A percentile compares a stretch with the other conserved stretches of the same genome.
phyloP scores from a whole-genome alignment of 805 yeast species.

The Teunomyces aglyptinius region DNA sequence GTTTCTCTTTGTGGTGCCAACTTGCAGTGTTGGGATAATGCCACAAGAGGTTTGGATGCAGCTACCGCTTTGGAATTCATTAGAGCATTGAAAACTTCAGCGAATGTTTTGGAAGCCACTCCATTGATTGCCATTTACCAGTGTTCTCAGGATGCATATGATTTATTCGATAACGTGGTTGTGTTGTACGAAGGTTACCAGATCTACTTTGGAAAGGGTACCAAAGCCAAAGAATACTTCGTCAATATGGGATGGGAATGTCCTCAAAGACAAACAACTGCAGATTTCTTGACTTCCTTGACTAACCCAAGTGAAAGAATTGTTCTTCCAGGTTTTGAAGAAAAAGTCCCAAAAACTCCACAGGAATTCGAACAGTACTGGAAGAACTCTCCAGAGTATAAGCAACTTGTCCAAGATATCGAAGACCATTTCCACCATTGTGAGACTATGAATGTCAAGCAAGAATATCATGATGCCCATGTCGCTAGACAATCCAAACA shows the following conservation, averaged over 20 bases:
- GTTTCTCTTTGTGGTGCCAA: slow-evolving; percentile 64
- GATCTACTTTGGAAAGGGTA: slow-evolving; percentile 50
- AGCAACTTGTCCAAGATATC: slow-evolving; percentile 13
- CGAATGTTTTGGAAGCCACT: slow-evolving; percentile 49
- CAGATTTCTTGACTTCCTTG: slow-evolving; percentile 55
- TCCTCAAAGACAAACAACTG: slow-evolving; percentile 58
- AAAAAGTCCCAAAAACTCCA: slow-evolving; percentile 43
- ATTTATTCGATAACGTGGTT: slow-evolving; percentile 60
- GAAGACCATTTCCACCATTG: slow-evolving; percentile 10
- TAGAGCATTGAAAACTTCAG: slow-evolving; percentile 62
- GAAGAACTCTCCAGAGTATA: slow-evolving; percentile 45
- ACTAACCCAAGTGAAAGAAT: slow-evolving; percentile 54
- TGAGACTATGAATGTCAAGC: slow-evolving; percentile 13
- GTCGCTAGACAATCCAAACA: slow-evolving; percentile 19
- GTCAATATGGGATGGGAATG: slow-evolving; percentile 55
- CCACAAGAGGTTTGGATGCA: slow-evolving; percentile 83
- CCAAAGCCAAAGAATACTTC: slow-evolving; percentile 48
- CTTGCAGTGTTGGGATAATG: slow-evolving; percentile 74
- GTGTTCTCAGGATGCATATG: slow-evolving; percentile 57
- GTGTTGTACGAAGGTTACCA: slow-evolving; percentile 60
- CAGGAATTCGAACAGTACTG: slow-evolving; percentile 30
- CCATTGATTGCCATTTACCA: slow-evolving; percentile 61
- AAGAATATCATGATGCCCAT: slow-evolving; percentile 23
- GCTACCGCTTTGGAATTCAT: slow-evolving; percentile 79
- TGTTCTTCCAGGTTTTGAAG: slow-evolving; percentile 41